Evolutionary conservation across 768 basidiomycete species (phyloP), one percentile per base, ranked within the genome.

Genomic region (Collybiopsis luxurians): DNA sequence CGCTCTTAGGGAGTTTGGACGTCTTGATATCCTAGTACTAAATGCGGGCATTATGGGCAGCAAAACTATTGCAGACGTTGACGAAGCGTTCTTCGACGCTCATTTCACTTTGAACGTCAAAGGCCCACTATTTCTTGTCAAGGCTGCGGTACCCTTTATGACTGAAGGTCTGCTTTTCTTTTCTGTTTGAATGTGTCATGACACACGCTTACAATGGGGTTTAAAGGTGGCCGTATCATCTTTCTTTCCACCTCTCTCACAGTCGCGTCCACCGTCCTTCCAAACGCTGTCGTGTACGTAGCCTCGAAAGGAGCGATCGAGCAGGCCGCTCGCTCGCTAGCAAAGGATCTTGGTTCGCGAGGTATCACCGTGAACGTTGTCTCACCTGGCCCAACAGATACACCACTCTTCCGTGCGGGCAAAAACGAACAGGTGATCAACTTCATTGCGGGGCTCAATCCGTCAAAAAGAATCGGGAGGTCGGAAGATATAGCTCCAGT

Each of bases 11-110:
- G 71, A 71, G 4, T 80, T 82, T 56, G 81, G 83, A 4, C 72
- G 69, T 55, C 66, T 86, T 55, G 83, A 86, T 61, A 82, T 86
- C 58, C 67, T 86, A 30, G 79, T 85, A 11, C 71, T 83, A 46
- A 85, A 84, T 64, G 81, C 84, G 4, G 82, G 79, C 3, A 69
- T 83, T 51, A 83, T 84, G 83, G 78, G 77, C 12, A 74, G 70
- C 61, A 79, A 72, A 59, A 67, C 71, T 21, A 66, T 86, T n/a
- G 71, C 69, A 13, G 79, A 82, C 23, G 65, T 81, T 19, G 80
- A 81, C 49, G 82, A n/a, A n/a, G n/a, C n/a, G n/a, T n/a, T n/a
- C n/a, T n/a, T n/a, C n/a, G n/a, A n/a, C n/a, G n/a, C n/a, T n/a
- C n/a, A n/a, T n/a, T n/a, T n/a, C n/a, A n/a, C n/a, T n/a, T n/a